phyloP scores from a whole-genome alignment of 495 filamentous ascomycete genomes.

The Sabuloglossum arenarium region DNA sequence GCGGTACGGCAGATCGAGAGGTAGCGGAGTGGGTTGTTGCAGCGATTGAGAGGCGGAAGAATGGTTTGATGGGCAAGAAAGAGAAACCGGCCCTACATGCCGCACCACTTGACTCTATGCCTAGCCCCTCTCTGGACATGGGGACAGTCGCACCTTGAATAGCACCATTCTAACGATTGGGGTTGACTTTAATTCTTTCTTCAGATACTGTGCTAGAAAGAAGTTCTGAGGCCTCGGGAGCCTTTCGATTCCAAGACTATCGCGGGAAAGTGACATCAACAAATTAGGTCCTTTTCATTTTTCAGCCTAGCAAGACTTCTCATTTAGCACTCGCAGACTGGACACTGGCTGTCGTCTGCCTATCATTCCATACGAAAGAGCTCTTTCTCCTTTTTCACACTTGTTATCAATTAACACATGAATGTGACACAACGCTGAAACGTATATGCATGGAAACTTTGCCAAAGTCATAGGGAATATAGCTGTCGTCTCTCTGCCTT shows the following conservation, averaged over 20 bases:
- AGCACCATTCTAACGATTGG: neutral
- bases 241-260: neutral
- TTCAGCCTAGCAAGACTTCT: neutral
- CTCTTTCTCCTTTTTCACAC: neutral
- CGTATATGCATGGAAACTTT: neutral
- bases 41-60: conserved; percentile 14
- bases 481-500: neutral
- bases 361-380: neutral
- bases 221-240: neutral
- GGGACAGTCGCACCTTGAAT: neutral
- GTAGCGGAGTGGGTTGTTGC: conserved; percentile 7
- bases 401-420: neutral
- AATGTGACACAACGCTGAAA: neutral
- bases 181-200: no score
- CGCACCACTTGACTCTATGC: conserved; percentile 21
- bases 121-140: conserved; percentile 3
- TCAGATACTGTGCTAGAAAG: neutral
- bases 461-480: neutral
- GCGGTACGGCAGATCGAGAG: conserved; percentile 4
- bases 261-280: neutral
- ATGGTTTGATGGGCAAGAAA: conserved; percentile 16
- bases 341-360: neutral
- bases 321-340: neutral
- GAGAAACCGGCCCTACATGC: conserved; percentile 23
- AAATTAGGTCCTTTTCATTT: neutral